phyloP scores from a whole-genome alignment of 306 rosid genomes.

The Mimosa bimucronata region DNA sequence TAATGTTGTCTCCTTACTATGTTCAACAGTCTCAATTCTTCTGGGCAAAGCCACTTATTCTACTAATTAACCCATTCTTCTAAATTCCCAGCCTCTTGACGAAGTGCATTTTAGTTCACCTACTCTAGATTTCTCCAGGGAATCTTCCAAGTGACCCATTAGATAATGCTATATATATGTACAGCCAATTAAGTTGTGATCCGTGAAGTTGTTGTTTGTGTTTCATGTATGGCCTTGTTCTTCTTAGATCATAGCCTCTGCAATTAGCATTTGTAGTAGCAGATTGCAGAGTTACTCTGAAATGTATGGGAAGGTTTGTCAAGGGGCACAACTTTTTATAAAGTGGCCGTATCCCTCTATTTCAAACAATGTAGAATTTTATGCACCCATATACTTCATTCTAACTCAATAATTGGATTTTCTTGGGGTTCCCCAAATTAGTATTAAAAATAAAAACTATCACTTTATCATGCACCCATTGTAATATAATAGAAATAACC shows the following conservation, averaged over 20 bases:
- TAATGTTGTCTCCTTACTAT: not conserved
- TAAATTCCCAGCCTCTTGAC: not conserved
- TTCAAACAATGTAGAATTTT: slow-evolving; percentile 36
- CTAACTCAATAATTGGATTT: not conserved
- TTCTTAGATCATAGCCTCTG: slow-evolving; percentile 19
- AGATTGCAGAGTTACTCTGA: slow-evolving; percentile 17
- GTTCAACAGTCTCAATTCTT: slow-evolving; percentile 1
- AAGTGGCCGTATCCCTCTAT: slow-evolving; percentile 15
- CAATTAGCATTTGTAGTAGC: slow-evolving; percentile 6
- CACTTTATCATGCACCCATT: not conserved
- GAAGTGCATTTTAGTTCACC: slow-evolving; percentile 8
- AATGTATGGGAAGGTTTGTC: slow-evolving; percentile 31
- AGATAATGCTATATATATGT: slow-evolving; percentile 38
- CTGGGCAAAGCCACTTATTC: slow-evolving; percentile 33
- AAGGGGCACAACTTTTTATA: slow-evolving; percentile 38
- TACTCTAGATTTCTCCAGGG: slow-evolving; percentile 24
- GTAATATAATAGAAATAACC: not conserved
- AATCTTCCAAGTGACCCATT: slow-evolving; percentile 40
- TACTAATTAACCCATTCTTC: slow-evolving; percentile 50
- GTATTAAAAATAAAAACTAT: not conserved
- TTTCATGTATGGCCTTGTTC: slow-evolving; percentile 30
- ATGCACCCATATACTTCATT: slow-evolving; percentile 14
- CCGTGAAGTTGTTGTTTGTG: slow-evolving; percentile 39
- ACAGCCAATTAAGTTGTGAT: slow-evolving; percentile 33
- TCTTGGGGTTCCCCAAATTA: not conserved